phyloP scores from a whole-genome alignment of 192 early-diverging fungal genomes.

The Backusella morwellensis region DNA sequence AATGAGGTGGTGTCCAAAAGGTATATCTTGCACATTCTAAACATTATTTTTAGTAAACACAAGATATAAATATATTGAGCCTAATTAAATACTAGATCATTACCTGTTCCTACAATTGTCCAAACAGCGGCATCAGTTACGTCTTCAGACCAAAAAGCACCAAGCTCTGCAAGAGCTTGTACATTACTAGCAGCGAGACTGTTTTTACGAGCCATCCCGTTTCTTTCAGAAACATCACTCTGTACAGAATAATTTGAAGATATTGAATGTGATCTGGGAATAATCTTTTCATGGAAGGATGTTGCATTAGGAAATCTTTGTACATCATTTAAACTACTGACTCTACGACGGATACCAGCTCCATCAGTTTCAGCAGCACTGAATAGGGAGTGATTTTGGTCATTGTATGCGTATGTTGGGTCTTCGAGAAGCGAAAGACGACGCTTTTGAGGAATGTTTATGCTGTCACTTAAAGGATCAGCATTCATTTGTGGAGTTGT shows the following conservation, averaged over 20 bases:
- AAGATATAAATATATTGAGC: not conserved
- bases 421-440: conserved; percentile 3
- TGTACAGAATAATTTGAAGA: not conserved
- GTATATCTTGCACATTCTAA: conserved; percentile 54
- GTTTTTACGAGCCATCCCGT: conserved; percentile 10
- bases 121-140: conserved; percentile 83
- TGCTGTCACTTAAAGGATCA: not conserved
- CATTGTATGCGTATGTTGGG: not conserved
- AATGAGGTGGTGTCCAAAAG: conserved; percentile 41
- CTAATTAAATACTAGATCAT: not conserved
- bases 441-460: not conserved
- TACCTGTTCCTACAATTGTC: conserved; percentile 83
- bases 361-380: not conserved
- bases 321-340: conserved; percentile 49
- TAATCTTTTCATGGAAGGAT: not conserved
- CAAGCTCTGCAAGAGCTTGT: conserved; percentile 8
- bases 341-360: conserved; percentile 37
- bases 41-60: not conserved
- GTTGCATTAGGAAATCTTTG: not conserved
- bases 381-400: not conserved
- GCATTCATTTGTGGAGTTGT: not conserved
- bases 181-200: conserved; percentile 17
- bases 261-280: conserved; percentile 3
- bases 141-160: conserved; percentile 69
- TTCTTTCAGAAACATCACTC: not conserved